Base-by-base conservation (phyloP, 1,284 basidiomycete genomes). In the Microbotryomycetes sp. region DNA sequence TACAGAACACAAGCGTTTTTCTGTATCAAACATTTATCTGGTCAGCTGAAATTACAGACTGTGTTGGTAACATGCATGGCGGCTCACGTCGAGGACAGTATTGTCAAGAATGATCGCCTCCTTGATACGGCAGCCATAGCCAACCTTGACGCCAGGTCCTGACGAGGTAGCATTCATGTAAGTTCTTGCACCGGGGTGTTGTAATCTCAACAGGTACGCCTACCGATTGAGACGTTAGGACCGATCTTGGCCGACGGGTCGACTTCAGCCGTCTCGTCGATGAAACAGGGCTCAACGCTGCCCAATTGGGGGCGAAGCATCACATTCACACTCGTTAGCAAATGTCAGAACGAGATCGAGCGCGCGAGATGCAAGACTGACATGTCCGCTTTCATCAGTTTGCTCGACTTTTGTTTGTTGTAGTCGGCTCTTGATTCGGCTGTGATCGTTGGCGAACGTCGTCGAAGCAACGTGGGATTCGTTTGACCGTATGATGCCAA, bases 41-140 rank as follows among this genome's bases (percentile, higher is more conserved):
- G 16, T 15, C 22, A 53, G 30, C 25, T 45, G 23, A n/a, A 22
- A 42, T 30, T 1, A 5, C 1, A 32, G 23, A 31, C n/a, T 16
- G 22, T 31, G 31, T 9, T n/a, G 12, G 15, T 19, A 54, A 15
- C 30, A 25, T 51, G 7, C 15, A 23, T 26, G 48, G 14, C 19
- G 28, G 60, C 72, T 54, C 60, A 74, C 75, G 59, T 78, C 79
- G 30, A 80, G 59, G 2, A 72, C 70, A 0, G 74, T 73, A 32
- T 77, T 76, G 53, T 80, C 79, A 36, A 80, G 72, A 7, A 81
- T 60, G 64, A 81, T 80, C 6, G 77, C 75, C 62, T 81, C 78
- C 66, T 77, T 78, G 59, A 81, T 74, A 31, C 80, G 67, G 15
- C 75, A 77, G 6, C 80, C 80, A n/a, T 70, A 74, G 23, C 75